phyloP scores from a whole-genome alignment of 768 basidiomycete species.

The Boletales sp. region DNA sequence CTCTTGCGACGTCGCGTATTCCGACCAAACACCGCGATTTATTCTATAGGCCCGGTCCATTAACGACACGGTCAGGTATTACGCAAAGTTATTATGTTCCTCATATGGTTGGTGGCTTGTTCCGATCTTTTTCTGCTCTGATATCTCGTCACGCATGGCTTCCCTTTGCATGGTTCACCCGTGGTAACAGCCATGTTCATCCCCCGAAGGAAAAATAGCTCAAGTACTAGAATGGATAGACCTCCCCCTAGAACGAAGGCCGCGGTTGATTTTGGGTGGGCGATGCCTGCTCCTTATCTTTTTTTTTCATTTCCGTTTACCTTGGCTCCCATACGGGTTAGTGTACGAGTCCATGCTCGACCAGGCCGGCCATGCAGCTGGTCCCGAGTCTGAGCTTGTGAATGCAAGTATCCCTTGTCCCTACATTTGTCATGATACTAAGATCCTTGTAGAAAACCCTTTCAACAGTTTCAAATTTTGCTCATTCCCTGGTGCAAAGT shows the following conservation, averaged over 20 bases:
- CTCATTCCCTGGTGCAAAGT: conserved; percentile 38
- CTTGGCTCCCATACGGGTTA: conserved; percentile 21
- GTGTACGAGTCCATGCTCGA: conserved; percentile 84
- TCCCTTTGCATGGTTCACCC: neutral
- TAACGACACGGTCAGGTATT: conserved; percentile 7
- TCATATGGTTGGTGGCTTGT: conserved; percentile 11
- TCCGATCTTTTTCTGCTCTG: neutral
- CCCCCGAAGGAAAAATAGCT: conserved; percentile 52
- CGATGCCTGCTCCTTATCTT: neutral
- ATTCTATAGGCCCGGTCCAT: conserved; percentile 14
- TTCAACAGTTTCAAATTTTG: conserved; percentile 61
- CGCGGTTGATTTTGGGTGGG: conserved; percentile 69
- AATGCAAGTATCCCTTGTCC: conserved; percentile 46
- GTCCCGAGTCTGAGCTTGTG: conserved; percentile 61
- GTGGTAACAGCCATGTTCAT: conserved; percentile 1
- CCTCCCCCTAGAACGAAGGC: conserved; percentile 53
- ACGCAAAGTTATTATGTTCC: conserved; percentile 11
- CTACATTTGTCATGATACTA: neutral
- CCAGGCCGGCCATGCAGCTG: conserved; percentile 71
- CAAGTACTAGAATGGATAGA: conserved; percentile 79
- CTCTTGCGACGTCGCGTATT: neutral
- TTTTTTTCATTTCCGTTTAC: neutral
- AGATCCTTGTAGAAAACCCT: conserved; percentile 54
- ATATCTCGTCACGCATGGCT: neutral
- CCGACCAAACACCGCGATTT: neutral